These are phyloP conservation scores for Leccinum subrobustum DNA, from an alignment of 1,284 basidiomycete genomes.

Conservation along the genomic window DNA sequence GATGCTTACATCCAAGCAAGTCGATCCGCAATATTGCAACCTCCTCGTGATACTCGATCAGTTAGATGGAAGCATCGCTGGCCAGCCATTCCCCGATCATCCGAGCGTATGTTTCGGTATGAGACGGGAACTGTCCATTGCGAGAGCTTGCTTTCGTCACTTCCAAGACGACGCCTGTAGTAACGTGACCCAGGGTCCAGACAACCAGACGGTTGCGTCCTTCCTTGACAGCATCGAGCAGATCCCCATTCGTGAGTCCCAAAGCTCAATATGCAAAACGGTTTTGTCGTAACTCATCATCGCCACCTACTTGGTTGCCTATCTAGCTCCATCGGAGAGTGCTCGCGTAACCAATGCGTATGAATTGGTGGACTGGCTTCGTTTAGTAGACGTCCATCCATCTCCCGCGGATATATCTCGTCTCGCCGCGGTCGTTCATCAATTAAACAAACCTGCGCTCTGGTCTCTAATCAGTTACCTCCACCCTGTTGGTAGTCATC, in stretches of 20 bases:
- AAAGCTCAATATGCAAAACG: neutral
- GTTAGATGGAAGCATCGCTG: slow-evolving; percentile 36
- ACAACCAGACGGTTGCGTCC: slow-evolving; percentile 30
- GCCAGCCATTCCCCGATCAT: slow-evolving; percentile 32
- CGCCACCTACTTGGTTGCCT: neutral
- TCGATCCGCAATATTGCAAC: slow-evolving; percentile 34
- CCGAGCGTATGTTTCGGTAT: slow-evolving; percentile 46
- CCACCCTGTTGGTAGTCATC: slow-evolving; percentile 38
- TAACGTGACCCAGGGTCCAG: neutral
- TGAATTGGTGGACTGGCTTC: slow-evolving; percentile 60
- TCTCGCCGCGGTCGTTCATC: slow-evolving; percentile 39
- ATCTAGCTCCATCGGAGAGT: slow-evolving; percentile 35
- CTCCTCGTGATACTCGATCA: slow-evolving; percentile 38
- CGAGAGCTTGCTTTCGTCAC: slow-evolving; percentile 36
- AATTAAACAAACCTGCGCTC: slow-evolving; percentile 43
- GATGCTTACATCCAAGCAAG: slow-evolving; percentile 55
- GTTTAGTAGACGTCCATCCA: slow-evolving; percentile 42
- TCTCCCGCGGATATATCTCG: slow-evolving; percentile 38
- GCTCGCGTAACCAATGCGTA: slow-evolving; percentile 42
- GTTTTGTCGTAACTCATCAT: neutral
- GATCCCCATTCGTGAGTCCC: slow-evolving; percentile 40
- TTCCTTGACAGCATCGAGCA: slow-evolving; percentile 46
- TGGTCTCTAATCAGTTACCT: slow-evolving; percentile 43
- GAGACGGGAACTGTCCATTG: slow-evolving; percentile 44
- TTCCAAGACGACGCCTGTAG: slow-evolving; percentile 16